These are phyloP conservation scores for Bretziella fagacearum DNA, from an alignment of 2,329 filamentous ascomycete genomes.

Conservation along the genomic window DNA sequence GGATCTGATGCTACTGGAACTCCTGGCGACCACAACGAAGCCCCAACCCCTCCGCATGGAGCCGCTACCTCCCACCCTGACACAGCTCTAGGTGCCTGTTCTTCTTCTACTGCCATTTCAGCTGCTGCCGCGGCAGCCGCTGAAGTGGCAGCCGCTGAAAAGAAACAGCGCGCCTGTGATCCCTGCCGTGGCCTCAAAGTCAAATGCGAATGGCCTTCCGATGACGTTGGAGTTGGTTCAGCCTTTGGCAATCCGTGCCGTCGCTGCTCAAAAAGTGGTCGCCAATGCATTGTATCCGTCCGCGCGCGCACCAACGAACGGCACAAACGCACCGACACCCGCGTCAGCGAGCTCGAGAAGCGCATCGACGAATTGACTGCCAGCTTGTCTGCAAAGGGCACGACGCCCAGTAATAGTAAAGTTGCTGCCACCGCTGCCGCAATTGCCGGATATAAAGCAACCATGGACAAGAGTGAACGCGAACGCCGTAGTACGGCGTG, in stretches of 20 bases:
- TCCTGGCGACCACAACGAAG: neutral
- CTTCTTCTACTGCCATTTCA: no score
- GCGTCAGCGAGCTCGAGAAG: constrained; percentile 79
- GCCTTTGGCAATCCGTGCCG: constrained; percentile 45
- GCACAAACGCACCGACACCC: constrained; percentile 80
- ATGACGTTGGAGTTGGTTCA: constrained; percentile 22
- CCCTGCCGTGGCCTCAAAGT: constrained; percentile 64
- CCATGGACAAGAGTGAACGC: constrained; percentile 1
- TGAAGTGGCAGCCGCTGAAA: constrained; percentile 31
- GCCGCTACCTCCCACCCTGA: neutral
- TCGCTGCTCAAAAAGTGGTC: constrained; percentile 65
- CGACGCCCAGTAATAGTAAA: constrained; percentile 15
- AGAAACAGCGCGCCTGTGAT: constrained; percentile 57
- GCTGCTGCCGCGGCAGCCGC: constrained; percentile 9
- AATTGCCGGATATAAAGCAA: constrained; percentile 14
- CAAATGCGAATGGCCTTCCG: constrained; percentile 61
- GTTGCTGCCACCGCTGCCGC: constrained; percentile 17
- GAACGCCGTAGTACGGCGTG: neutral
- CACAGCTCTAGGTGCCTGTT: no score
- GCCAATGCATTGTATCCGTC: constrained; percentile 60
- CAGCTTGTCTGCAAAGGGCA: constrained; percentile 44
- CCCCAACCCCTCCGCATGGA: neutral
- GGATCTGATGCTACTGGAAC: neutral
- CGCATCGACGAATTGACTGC: constrained; percentile 83
- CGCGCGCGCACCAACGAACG: constrained; percentile 48